Evolutionary conservation across 805 yeast genomes (phyloP), one percentile per base, ranked within the genome.

Genomic region (Metschnikowia proteae): DNA sequence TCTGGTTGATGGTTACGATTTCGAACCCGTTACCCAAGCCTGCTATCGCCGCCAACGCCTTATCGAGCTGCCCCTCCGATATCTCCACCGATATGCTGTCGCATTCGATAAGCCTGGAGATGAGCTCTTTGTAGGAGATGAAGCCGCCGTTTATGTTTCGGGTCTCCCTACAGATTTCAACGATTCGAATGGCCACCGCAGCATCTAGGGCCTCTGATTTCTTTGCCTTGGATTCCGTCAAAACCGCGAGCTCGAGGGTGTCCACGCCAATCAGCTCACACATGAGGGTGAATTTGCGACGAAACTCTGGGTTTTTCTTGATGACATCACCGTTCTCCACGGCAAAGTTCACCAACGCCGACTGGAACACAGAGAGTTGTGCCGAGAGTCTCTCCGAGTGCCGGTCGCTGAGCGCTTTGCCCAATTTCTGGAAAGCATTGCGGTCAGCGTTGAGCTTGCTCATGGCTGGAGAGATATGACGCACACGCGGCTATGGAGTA

Each of bases 181-280:
- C 84, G 11, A 90, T 71, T 48, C 84, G 79, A 10, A 88, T 85
- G 3, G 88, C 81, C 17, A 92, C 66, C 35, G 85, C 89, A 51
- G 82, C 79, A 52, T 76, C 75, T 56, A 78, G 84, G 57, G 85
- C 90, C 5, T 71, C 72, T 61, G 60, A 11, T 60, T 54, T 43
- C 38, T 41, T 45, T 3, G 40, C 13, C 9, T 36, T 28, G 10
- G 76, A 60, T 61, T 69, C 53, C n/a, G 60, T 58, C 50, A 53
- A 53, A 5, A 65, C 54, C 45, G 60, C 44, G 33, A 71, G 60
- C 46, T 71, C 76, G 29, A 91, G 63, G 0, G 96, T 94, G 62
- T 91, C 97, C 17, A 90, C 83, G 1, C 97, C 97, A 28, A 90
- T 83, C 56, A 83, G 79, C 3, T 78, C 71, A 59, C 96, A 89